A percentile compares a stretch with the other conserved stretches of the same genome.
phyloP scores from a whole-genome alignment of 2,329 filamentous ascomycete genomes.

The Mollisiaceae sp. region DNA sequence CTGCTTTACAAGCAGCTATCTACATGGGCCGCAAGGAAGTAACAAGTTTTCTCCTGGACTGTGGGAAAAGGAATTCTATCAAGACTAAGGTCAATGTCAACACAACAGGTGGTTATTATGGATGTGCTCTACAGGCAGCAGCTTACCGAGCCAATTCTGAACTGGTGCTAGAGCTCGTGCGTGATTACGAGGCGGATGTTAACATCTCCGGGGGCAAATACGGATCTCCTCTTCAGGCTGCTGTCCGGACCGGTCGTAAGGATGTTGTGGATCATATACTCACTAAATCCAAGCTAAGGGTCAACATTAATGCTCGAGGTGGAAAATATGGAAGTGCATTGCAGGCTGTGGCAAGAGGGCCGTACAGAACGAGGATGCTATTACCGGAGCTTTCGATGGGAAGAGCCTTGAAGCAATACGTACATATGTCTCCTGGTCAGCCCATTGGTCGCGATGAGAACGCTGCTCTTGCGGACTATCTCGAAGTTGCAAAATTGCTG shows the following conservation, averaged over 20 bases:
- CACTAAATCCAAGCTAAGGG: neutral
- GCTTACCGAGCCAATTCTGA: conserved; percentile 2
- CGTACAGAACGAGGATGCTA: conserved; percentile 6
- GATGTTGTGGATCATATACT: conserved; percentile 10
- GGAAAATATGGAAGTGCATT: conserved; percentile 15
- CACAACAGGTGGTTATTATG: neutral
- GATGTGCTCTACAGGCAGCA: conserved; percentile 12
- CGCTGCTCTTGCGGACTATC: neutral
- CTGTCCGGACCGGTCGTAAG: conserved; percentile 8
- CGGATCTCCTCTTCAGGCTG: conserved; percentile 16
- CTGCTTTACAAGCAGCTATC: conserved; percentile 17
- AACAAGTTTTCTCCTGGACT: neutral
- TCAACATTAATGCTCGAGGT: conserved; percentile 9
- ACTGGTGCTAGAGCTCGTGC: conserved; percentile 10
- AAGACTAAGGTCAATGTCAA: conserved; percentile 3
- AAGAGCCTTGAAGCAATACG: neutral
- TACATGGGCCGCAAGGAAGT: conserved; percentile 6
- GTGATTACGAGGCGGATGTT: conserved; percentile 8
- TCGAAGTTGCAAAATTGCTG: neutral
- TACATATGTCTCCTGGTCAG: neutral
- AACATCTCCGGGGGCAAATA: conserved; percentile 15
- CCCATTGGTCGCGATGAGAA: neutral
- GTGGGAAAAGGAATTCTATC: neutral
- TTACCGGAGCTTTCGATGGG: conserved; percentile 14
- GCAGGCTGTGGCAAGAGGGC: conserved; percentile 16